A percentile compares a stretch with the other conserved stretches of the same genome.
phyloP scores from a whole-genome alignment of 768 basidiomycete species.

The Suillus discolor region DNA sequence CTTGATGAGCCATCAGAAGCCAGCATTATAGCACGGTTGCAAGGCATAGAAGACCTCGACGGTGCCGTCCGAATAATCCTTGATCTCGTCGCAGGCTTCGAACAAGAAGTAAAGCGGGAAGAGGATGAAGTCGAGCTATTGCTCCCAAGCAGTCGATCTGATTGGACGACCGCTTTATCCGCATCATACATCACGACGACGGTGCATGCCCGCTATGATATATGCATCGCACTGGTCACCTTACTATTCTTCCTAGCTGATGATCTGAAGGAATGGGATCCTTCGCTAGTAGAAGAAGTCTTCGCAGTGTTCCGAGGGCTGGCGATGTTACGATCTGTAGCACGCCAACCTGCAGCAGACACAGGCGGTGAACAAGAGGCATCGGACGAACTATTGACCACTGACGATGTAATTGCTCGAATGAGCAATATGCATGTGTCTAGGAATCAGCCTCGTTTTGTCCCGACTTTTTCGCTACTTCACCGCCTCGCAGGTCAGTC shows the following conservation, averaged over 20 bases:
- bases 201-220: conserved; percentile 74
- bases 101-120: conserved; percentile 71
- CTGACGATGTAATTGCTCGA: conserved; percentile 65
- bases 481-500: conserved; percentile 62
- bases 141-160: conserved; percentile 53
- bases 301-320: conserved; percentile 82
- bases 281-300: conserved; percentile 66
- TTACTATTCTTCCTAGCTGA: conserved; percentile 74
- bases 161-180: conserved; percentile 64
- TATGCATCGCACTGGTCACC: conserved; percentile 64
- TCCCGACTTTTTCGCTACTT: conserved; percentile 62
- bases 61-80: conserved; percentile 56
- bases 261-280: conserved; percentile 64
- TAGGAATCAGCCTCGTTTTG: conserved; percentile 43
- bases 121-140: conserved; percentile 67
- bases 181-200: conserved; percentile 64
- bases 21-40: conserved; percentile 64
- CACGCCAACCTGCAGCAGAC: conserved; percentile 58
- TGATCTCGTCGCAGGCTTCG: conserved; percentile 73
- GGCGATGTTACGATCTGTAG: conserved; percentile 66
- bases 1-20: conserved; percentile 61
- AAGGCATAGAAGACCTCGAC: conserved; percentile 58
- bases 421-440: conserved; percentile 79
- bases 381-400: conserved; percentile 38
- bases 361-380: conserved; percentile 31